Evolutionary conservation across 768 basidiomycete species (phyloP).

Genomic region (Suillus ampliporus): DNA sequence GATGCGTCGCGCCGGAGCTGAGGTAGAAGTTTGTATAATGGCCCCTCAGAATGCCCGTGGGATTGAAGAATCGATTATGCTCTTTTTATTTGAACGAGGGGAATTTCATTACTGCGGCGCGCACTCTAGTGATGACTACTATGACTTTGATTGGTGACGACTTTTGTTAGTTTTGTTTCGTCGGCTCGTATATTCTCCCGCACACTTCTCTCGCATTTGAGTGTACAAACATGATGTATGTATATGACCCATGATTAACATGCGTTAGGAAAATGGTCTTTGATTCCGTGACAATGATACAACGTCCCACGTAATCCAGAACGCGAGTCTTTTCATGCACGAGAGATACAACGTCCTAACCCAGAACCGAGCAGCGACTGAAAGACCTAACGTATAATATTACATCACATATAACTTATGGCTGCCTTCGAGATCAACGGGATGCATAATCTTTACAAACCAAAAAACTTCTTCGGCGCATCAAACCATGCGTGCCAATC

Average conservation of each 20-base stretch:
- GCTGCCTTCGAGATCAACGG: conserved; percentile 5
- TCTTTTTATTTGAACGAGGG: too few relatives aligned
- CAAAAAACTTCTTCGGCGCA: conserved; percentile 26
- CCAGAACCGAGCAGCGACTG: not conserved
- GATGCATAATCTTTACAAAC: conserved; percentile 21
- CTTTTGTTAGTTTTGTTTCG: not conserved
- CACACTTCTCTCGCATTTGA: not conserved
- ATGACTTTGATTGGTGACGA: not conserved
- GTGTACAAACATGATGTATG: too few relatives aligned
- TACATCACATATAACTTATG: conserved; percentile 4
- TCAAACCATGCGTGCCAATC: conserved; percentile 25
- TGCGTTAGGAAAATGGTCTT: not conserved
- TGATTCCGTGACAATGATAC: not conserved
- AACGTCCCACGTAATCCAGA: not conserved
- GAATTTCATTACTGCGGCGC: not conserved
- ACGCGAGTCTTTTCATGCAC: too few relatives aligned
- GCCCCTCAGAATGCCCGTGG: not conserved
- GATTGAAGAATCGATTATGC: too few relatives aligned
- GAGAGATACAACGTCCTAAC: not conserved
- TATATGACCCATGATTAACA: not conserved
- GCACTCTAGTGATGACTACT: not conserved
- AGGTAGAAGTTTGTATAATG: not conserved
- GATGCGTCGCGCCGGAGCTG: not conserved
- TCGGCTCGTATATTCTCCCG: not conserved
- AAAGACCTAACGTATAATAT: not conserved